Base-by-base conservation (phyloP, 2,329 filamentous ascomycete genomes). In the Pestalotiopsis fici region DNA sequence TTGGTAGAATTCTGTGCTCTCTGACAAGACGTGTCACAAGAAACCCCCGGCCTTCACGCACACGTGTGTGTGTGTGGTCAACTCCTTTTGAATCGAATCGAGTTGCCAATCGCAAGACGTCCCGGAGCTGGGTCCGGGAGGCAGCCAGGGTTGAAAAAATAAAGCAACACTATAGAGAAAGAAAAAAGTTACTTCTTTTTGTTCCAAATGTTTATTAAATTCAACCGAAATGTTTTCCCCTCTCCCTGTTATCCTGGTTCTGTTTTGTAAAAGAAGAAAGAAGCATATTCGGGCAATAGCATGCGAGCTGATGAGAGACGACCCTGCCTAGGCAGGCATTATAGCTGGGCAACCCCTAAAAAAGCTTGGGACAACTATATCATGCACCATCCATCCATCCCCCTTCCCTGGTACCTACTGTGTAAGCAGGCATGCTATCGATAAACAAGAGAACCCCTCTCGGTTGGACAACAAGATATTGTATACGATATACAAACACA, bases 11-110 rank as follows among this genome's bases (percentile, higher is more conserved):
- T 25, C 47, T 35, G 61, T 11, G 21, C 25, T 50, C 63, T 65
- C 25, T 47, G 54, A 59, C 63, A 28, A 59, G 57, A 15, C 63
- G 63, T 65, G 63, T 59, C 37, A 57, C 50, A 59, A 54, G 57
- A 59, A 3, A 25, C 59, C 23, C 13, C 63, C n/a, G n/a, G 28
- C 43, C 28, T 59, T 59, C 11, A 57, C 43, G n/a, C n/a, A n/a
- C n/a, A n/a, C n/a, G n/a, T n/a, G n/a, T n/a, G n/a, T n/a, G 25
- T 43, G 39, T 37, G 23, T 21, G n/a, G 25, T 37, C 5, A 21
- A 13, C 31, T 15, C 21, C n/a, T 12, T 35, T 35, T 35, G 31
- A 50, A 50, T 50, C 43, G 6, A 50, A 50, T 21, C 43, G 43
- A 21, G 43, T 21, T 50, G 18, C 43, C 43, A 50, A 50, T 23